Base-by-base conservation (phyloP, 352 stramenopile genomes). In the Phytophthora litchii region DNA sequence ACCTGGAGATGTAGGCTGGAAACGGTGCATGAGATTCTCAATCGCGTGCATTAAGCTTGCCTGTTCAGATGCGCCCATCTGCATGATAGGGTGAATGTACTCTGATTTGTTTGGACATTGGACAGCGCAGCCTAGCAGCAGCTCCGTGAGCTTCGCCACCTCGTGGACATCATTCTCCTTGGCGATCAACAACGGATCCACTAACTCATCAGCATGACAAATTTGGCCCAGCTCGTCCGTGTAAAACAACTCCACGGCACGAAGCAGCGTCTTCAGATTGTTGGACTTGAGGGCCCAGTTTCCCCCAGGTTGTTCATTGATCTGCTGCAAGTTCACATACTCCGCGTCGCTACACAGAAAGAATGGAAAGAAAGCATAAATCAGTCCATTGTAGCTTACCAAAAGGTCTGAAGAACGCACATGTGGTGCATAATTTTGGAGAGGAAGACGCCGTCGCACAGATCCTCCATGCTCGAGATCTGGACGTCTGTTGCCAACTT, bases 51-150 rank as follows among this genome's bases (percentile, higher is more conserved):
- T 94, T 50, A 94, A 73, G 52, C 81, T 91, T 23, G 80, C 80
- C 56, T 95, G 86, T 64, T 87, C 83, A 2, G 76, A 83, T 27
- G 81, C 64, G 19, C 85, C 77, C 79, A 95, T 89, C 56, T 86
- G 70, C 77, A 95, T 84, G 66, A 95, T 95, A 49, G 78, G 72
- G 57, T 91, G 79, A 58, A 95, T 92, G 64, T 92, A 95, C 53
- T 90, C 83, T 16, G 83, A 89, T 27, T 88, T 86, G 66, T 73
- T 87, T 3, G 78, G 82, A 45, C 83, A 87, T 49, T 95, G 85
- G 19, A 95, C 86, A 1, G 86, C 86, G 45, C 81, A 92, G 12
- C 85, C 83, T 27, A 95, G 60, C 23, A 95, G 60, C 31, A 95
- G 50, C 60, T 91, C 83, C 17, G 74, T 81, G 10, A 95, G 71